A percentile compares a stretch with the other conserved stretches of the same genome.
These are phyloP conservation scores for Sordaria brevicollis DNA, from an alignment of 495 filamentous ascomycete species.

Conservation along the genomic window DNA sequence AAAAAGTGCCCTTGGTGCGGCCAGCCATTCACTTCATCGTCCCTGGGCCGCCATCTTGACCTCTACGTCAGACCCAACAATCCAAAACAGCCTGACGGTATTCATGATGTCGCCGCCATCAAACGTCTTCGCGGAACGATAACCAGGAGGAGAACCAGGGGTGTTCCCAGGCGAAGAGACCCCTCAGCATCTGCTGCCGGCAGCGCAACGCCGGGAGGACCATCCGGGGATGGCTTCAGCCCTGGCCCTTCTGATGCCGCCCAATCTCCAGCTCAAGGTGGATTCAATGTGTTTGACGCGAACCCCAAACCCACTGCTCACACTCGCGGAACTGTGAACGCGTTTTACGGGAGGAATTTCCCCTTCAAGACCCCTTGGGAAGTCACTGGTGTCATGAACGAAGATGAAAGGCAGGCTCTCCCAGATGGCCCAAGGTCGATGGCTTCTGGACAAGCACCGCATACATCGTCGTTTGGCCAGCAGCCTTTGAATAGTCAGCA, in stretches of 20 bases:
- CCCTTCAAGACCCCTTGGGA: slow-evolving; percentile 55
- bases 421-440: slow-evolving; percentile 6
- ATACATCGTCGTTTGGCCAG: slow-evolving; percentile 23
- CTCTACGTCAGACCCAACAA: slow-evolving; percentile 85
- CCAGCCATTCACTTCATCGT: slow-evolving; percentile 82
- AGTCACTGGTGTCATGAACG: slow-evolving; percentile 70
- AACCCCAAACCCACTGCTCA: too few species aligned
- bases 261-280: slow-evolving; percentile 15
- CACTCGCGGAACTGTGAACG: slow-evolving; percentile 31
- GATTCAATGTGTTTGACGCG: too few species aligned
- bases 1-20: slow-evolving; percentile 75
- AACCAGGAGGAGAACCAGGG: slow-evolving; percentile 68
- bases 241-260: slow-evolving; percentile 15
- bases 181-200: slow-evolving; percentile 26
- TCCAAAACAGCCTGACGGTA: slow-evolving; percentile 67
- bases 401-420: slow-evolving; percentile 17
- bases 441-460: background rate
- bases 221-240: slow-evolving; percentile 16
- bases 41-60: slow-evolving; percentile 84
- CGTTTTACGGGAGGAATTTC: slow-evolving; percentile 44
- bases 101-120: slow-evolving; percentile 84
- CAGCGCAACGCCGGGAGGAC: slow-evolving; percentile 27
- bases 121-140: slow-evolving; percentile 68
- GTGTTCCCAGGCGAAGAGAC: slow-evolving; percentile 43
- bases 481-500: slow-evolving; percentile 46